These are phyloP conservation scores for Candida alai DNA, from an alignment of 805 yeast species.

Conservation along the genomic window DNA sequence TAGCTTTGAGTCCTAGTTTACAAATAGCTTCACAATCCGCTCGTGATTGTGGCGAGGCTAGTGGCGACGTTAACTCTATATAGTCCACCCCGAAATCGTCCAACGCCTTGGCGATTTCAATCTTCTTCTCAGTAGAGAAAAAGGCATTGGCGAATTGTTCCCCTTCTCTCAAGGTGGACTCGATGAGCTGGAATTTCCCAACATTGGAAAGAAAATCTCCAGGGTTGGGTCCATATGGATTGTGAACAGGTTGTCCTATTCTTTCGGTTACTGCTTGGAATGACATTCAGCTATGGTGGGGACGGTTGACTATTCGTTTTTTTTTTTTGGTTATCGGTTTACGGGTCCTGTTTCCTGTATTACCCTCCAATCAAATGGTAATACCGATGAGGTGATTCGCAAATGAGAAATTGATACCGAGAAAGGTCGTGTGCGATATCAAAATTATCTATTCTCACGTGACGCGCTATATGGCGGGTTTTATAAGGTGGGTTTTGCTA, in stretches of 20 bases:
- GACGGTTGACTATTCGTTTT: slow-evolving; percentile 13
- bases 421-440: no score
- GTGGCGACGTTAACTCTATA: slow-evolving; percentile 96
- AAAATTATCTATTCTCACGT: no score
- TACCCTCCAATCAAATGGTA: no score
- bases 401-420: no score
- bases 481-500: no score
- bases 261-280: slow-evolving; percentile 31
- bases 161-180: slow-evolving; percentile 95
- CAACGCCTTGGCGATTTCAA: slow-evolving; percentile 93
- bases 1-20: slow-evolving; percentile 92
- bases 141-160: slow-evolving; percentile 98
- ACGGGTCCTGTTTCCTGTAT: no score
- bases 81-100: slow-evolving; percentile 98
- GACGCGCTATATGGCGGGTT: no score
- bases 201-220: slow-evolving; percentile 90
- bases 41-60: slow-evolving; percentile 92
- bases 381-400: no score
- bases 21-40: slow-evolving; percentile 96
- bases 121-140: slow-evolving; percentile 89
- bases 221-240: slow-evolving; percentile 96
- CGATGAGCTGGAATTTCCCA: slow-evolving; percentile 82
- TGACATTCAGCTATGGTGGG: slow-evolving; percentile 28
- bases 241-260: no score
- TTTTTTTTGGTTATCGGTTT: slow-evolving; percentile 3